phyloP scores from a whole-genome alignment of 2,329 filamentous ascomycete genomes.

The Talaromyces sp. region DNA sequence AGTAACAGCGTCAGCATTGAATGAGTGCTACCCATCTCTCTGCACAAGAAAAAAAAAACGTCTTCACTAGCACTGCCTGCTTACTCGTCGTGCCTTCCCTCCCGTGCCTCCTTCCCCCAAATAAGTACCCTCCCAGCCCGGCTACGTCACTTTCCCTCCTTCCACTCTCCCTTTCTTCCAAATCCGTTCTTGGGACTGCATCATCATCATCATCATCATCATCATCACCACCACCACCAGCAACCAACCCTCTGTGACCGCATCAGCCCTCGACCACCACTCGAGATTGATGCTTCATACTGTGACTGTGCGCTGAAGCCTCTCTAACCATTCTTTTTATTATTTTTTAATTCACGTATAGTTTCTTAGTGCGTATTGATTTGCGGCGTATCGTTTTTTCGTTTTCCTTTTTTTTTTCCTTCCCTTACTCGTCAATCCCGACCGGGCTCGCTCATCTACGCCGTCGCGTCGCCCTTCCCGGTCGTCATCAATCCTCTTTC shows the following conservation, averaged over 20 bases:
- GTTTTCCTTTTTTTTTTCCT: slow-evolving; percentile 16
- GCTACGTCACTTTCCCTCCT: slow-evolving; percentile 38
- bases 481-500: slow-evolving; percentile 21
- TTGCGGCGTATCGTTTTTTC: slow-evolving; percentile 18
- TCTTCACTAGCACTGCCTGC: slow-evolving; percentile 12
- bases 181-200: slow-evolving; percentile 19
- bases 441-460: background rate
- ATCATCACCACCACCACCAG: slow-evolving; percentile 12
- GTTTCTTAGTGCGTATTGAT: slow-evolving; percentile 15
- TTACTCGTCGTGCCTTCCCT: slow-evolving; percentile 23
- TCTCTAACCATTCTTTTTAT: background rate
- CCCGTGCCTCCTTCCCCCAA: slow-evolving; percentile 6
- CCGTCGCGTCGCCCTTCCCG: slow-evolving; percentile 20
- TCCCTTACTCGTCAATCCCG: background rate
- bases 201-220: slow-evolving; percentile 14
- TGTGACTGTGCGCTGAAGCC: slow-evolving; percentile 2
- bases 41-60: background rate
- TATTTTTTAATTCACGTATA: slow-evolving; percentile 21
- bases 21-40: slow-evolving; percentile 4
- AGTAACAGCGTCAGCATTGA: background rate
- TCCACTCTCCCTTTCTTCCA: slow-evolving; percentile 23
- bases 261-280: slow-evolving; percentile 15
- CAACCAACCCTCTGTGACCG: slow-evolving; percentile 15
- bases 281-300: slow-evolving; percentile 5
- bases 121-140: slow-evolving; percentile 27